Evolutionary conservation across 176 grass and related monocot species (phyloP).

Genomic region (Poa pratensis): DNA sequence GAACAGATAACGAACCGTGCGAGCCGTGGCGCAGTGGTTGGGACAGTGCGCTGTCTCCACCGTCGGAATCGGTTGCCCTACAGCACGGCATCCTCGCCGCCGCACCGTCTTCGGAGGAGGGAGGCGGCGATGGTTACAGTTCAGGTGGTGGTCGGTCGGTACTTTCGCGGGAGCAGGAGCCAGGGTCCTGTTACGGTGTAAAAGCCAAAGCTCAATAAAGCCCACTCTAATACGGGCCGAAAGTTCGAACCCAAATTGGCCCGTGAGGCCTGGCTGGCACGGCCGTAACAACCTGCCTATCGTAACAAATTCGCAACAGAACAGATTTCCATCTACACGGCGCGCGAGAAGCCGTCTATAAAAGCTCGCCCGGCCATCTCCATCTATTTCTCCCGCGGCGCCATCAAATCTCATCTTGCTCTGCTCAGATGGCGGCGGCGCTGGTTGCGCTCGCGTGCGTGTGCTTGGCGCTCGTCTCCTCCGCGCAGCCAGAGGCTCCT

Average conservation of each 20-base stretch:
- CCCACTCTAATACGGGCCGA: neutral
- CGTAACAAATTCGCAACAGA: neutral
- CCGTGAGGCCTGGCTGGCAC: neutral
- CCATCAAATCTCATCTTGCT: neutral
- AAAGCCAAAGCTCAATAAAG: conserved; percentile 6
- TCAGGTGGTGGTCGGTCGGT: neutral
- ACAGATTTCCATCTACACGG: neutral
- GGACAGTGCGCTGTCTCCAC: neutral
- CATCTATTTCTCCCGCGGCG: neutral
- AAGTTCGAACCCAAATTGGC: too few species aligned
- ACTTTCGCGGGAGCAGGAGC: conserved; percentile 3
- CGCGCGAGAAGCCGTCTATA: conserved; percentile 6
- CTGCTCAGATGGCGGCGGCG: conserved; percentile 3
- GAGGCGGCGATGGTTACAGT: conserved; percentile 1
- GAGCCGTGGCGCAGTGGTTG: neutral
- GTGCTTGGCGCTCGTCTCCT: neutral
- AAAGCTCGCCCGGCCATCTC: neutral
- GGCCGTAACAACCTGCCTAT: neutral
- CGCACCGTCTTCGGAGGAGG: neutral
- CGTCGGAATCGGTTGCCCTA: neutral
- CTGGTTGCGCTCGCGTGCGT: neutral
- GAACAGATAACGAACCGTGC: neutral
- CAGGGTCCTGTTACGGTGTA: neutral
- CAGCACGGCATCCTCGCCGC: conserved; percentile 25
- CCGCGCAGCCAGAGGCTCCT: conserved; percentile 45